Evolutionary conservation across 768 basidiomycete genomes (phyloP).

Genomic region (Daedaleopsis sinensis): DNA sequence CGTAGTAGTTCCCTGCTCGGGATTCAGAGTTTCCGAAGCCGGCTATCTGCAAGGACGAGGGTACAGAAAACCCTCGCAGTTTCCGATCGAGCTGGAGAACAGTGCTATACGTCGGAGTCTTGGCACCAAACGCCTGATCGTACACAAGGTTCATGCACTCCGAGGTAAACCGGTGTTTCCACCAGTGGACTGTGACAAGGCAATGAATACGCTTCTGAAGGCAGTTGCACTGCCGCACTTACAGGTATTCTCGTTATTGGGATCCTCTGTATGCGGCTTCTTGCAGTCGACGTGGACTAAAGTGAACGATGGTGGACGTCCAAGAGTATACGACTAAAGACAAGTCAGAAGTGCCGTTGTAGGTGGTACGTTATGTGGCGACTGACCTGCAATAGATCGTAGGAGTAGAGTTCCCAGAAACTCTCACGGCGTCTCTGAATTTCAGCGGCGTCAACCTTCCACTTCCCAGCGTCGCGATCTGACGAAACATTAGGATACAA

Average conservation of each 20-base stretch:
- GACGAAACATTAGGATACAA: neutral
- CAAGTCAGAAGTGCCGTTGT: neutral
- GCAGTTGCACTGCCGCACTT: slow-evolving; percentile 44
- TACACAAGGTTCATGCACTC: slow-evolving; percentile 68
- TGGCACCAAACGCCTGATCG: slow-evolving; percentile 70
- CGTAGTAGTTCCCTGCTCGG: slow-evolving; percentile 32
- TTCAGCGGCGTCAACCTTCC: slow-evolving; percentile 59
- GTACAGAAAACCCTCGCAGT: slow-evolving; percentile 63
- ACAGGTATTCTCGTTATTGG: slow-evolving; percentile 51
- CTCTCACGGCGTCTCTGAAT: slow-evolving; percentile 60
- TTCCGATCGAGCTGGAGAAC: slow-evolving; percentile 69
- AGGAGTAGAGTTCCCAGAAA: slow-evolving; percentile 70
- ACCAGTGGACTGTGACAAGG: slow-evolving; percentile 43
- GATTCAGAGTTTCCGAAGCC: slow-evolving; percentile 52
- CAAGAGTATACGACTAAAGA: slow-evolving; percentile 65
- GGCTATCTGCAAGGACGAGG: slow-evolving; percentile 63
- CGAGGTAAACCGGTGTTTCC: slow-evolving; percentile 70
- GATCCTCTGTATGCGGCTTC: slow-evolving; percentile 48
- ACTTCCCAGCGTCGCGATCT: slow-evolving; percentile 73
- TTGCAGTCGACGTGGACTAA: slow-evolving; percentile 58
- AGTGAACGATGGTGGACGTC: slow-evolving; percentile 68
- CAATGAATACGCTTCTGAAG: neutral
- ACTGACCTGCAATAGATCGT: slow-evolving; percentile 69
- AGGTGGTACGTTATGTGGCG: neutral
- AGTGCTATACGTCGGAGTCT: slow-evolving; percentile 61